phyloP scores from a whole-genome alignment of 2,329 filamentous ascomycete species.

The Phyllosticta citribraziliensis region DNA sequence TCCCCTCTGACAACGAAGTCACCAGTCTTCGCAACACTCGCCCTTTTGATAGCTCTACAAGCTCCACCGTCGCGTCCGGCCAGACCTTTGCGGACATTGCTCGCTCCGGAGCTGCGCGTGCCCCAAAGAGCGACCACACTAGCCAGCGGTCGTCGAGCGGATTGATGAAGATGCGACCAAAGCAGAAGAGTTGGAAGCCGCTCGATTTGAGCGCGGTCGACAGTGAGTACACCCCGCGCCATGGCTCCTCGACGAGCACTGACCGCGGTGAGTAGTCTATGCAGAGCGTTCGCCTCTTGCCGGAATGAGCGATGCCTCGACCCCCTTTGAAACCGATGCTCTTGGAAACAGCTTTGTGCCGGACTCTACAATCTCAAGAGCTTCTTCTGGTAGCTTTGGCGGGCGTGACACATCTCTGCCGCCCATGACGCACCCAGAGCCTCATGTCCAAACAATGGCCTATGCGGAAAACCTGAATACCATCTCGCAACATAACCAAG shows the following conservation, averaged over 20 bases:
- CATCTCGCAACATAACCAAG: background rate
- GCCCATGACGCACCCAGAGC: background rate
- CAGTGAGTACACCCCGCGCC: background rate
- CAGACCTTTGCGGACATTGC: constrained; percentile 24
- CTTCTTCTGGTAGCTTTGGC: background rate
- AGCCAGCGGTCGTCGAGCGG: constrained; percentile 12
- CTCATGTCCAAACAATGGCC: background rate
- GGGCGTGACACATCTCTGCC: background rate
- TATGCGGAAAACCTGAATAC: background rate
- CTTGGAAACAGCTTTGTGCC: background rate
- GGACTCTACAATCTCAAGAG: background rate
- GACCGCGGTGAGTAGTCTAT: background rate
- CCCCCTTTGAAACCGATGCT: background rate
- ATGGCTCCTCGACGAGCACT: background rate
- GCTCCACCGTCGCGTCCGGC: constrained; percentile 4
- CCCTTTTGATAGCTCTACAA: constrained; percentile 1
- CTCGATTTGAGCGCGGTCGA: constrained; percentile 16
- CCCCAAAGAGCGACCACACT: constrained; percentile 10
- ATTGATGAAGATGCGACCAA: constrained; percentile 18
- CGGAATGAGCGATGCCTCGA: background rate
- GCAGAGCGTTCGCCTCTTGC: background rate
- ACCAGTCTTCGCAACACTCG: constrained; percentile 3
- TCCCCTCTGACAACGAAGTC: constrained; percentile 1
- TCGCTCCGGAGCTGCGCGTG: constrained; percentile 13
- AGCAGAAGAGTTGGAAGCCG: constrained; percentile 17